A percentile compares a stretch with the other conserved stretches of the same genome.
These are phyloP conservation scores for Globisporangium polare DNA, from an alignment of 352 stramenopile species.

Conservation along the genomic window DNA sequence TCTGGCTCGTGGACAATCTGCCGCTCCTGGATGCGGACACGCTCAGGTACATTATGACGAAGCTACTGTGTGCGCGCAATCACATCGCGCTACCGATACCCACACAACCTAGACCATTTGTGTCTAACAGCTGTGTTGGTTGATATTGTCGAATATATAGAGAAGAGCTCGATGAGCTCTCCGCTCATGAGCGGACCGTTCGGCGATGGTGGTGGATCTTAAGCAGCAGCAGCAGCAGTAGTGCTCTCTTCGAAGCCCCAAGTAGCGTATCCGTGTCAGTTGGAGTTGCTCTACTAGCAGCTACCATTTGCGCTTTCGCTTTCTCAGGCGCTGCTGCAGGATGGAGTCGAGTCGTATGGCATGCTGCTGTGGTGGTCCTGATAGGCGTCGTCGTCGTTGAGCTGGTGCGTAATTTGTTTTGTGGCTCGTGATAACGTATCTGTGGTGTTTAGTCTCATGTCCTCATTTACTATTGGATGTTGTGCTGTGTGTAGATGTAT, in stretches of 20 bases:
- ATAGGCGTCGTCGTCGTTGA: neutral
- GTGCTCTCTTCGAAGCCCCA: neutral
- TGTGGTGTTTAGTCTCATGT: neutral
- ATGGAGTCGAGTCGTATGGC: neutral
- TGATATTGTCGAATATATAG: neutral
- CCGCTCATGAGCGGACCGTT: neutral
- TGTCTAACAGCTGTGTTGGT: neutral
- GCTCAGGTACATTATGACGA: conserved; percentile 2
- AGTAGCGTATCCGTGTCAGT: neutral
- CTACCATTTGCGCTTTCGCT: neutral
- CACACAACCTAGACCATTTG: neutral
- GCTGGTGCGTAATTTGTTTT: conserved; percentile 2
- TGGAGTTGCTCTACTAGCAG: neutral
- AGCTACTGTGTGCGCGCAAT: neutral
- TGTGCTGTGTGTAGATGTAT: conserved; percentile 5
- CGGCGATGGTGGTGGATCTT: neutral
- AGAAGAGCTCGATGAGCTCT: conserved; percentile 8
- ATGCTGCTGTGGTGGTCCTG: neutral
- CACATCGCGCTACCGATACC: too few species aligned
- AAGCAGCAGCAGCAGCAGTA: neutral
- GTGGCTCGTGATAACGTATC: neutral
- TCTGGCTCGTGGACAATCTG: conserved; percentile 2
- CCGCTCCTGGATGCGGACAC: neutral
- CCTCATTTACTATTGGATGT: neutral
- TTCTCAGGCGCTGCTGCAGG: neutral